A percentile compares a stretch with the other conserved stretches of the same genome.
Conservation (phyloP, 164 flowering plant species). For the Aristolochia californica region DNA sequence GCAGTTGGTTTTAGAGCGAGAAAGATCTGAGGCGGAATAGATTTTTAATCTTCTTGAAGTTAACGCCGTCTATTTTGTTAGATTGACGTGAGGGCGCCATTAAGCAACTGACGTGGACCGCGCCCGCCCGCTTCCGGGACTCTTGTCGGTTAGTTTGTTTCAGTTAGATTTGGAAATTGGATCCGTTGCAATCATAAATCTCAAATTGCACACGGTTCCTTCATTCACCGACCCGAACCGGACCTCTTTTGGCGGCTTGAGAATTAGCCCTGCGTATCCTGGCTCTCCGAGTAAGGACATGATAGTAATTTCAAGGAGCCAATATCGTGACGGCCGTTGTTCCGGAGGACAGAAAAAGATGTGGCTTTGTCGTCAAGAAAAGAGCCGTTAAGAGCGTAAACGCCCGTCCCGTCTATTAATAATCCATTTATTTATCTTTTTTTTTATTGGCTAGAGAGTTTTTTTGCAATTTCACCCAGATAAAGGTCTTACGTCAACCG, state of each 20-base stretch:
- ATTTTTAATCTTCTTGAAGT: neutral
- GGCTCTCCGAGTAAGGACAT: no score
- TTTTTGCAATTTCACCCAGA: neutral
- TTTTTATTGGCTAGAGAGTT: no score
- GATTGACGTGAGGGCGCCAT: constrained; percentile 23
- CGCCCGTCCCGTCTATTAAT: neutral
- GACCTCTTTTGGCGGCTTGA: no score
- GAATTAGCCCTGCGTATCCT: no score
- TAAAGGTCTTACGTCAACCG: neutral
- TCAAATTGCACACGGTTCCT: no score
- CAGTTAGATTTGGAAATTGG: no score
- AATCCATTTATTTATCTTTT: neutral
- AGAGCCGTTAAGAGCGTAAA: neutral
- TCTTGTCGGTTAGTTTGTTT: neutral
- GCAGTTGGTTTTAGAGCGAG: constrained; percentile 1
- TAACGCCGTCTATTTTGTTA: constrained; percentile 15
- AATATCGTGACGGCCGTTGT: no score
- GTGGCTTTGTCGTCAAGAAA: no score
- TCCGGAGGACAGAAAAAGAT: no score
- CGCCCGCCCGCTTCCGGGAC: constrained; percentile 3
- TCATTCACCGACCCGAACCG: no score
- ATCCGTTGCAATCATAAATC: no score
- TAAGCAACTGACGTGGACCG: constrained; percentile 30
- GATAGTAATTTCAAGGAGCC: no score
- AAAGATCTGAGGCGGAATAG: constrained; percentile 10